phyloP scores from a whole-genome alignment of 257 asterid genomes.

The Nicotiana undulata region DNA sequence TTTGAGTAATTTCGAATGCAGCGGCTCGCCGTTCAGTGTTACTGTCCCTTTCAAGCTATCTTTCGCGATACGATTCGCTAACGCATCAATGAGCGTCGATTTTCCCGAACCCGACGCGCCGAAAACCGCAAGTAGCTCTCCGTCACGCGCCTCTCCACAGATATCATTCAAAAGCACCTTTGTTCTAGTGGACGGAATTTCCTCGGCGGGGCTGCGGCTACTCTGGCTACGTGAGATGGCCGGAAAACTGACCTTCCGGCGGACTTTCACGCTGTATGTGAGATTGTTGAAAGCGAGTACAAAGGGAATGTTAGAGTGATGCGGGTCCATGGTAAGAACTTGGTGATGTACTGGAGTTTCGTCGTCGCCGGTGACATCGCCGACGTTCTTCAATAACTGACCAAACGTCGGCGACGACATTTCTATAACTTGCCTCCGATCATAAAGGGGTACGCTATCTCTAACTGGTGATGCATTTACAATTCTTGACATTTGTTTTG shows the following conservation, averaged over 20 bases:
- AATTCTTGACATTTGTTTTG: constrained; percentile 29
- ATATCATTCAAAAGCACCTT: constrained; percentile 29
- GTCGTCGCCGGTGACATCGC: constrained; percentile 37
- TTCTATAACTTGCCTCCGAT: constrained; percentile 10
- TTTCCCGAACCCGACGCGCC: constrained; percentile 50
- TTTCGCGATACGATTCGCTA: constrained; percentile 33
- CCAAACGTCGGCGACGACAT: constrained; percentile 37
- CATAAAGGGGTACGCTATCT: constrained; percentile 17
- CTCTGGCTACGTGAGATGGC: background rate
- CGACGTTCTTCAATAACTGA: constrained; percentile 37
- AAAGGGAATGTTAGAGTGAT: constrained; percentile 37
- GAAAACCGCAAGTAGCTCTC: constrained; percentile 38
- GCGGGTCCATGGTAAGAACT: constrained; percentile 38
- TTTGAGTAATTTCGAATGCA: constrained; percentile 28
- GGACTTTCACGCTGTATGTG: constrained; percentile 39
- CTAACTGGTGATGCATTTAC: constrained; percentile 19
- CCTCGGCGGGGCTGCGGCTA: constrained; percentile 14
- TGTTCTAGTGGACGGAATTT: background rate
- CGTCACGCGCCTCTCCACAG: constrained; percentile 46
- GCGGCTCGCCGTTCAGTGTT: constrained; percentile 31
- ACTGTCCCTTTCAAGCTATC: constrained; percentile 38
- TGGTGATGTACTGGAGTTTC: constrained; percentile 42
- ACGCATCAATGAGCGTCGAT: constrained; percentile 41
- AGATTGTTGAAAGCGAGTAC: constrained; percentile 51
- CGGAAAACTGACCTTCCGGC: constrained; percentile 18